Conservation (phyloP, 495 filamentous ascomycete genomes). For the Aspergillus affinis region DNA sequence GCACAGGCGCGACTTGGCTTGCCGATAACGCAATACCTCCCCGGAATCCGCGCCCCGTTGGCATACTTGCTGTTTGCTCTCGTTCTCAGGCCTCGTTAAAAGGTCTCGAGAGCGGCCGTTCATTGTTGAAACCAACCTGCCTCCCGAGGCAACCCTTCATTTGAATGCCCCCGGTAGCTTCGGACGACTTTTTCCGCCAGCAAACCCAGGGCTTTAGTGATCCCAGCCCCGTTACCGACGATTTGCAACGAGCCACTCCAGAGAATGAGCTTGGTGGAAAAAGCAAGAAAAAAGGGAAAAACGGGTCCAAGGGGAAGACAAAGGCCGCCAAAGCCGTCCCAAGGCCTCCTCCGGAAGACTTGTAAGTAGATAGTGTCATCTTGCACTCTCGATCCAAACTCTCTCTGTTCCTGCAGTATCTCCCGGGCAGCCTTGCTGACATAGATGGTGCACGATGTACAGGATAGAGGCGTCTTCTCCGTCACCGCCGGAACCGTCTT, state of each 20-base stretch:
- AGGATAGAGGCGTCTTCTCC: conserved; percentile 34
- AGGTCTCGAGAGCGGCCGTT: conserved; percentile 40
- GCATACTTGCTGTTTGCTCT: conserved; percentile 19
- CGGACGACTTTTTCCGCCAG: conserved; percentile 47
- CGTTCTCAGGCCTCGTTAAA: conserved; percentile 40
- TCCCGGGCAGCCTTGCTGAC: not conserved
- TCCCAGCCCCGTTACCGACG: conserved; percentile 30
- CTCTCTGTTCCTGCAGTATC: not conserved
- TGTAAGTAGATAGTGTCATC: conserved; percentile 35
- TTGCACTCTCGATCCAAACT: not conserved
- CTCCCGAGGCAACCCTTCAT: conserved; percentile 33
- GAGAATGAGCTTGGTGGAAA: conserved; percentile 47
- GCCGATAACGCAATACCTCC: conserved; percentile 4
- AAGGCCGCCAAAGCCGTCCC: conserved; percentile 39
- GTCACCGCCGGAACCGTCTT: conserved; percentile 34
- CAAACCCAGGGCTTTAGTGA: conserved; percentile 43
- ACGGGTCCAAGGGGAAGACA: conserved; percentile 37
- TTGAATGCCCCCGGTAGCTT: conserved; percentile 51
- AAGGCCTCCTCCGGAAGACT: conserved; percentile 37
- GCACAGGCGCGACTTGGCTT: not conserved
- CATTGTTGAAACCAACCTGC: conserved; percentile 19
- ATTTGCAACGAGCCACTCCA: conserved; percentile 24
- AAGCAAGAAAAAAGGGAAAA: conserved; percentile 48
- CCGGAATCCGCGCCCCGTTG: conserved; percentile 8
- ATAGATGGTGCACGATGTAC: conserved; percentile 3